Conservation (phyloP, 1,284 basidiomycete genomes). For the Inonotus obliquus region DNA sequence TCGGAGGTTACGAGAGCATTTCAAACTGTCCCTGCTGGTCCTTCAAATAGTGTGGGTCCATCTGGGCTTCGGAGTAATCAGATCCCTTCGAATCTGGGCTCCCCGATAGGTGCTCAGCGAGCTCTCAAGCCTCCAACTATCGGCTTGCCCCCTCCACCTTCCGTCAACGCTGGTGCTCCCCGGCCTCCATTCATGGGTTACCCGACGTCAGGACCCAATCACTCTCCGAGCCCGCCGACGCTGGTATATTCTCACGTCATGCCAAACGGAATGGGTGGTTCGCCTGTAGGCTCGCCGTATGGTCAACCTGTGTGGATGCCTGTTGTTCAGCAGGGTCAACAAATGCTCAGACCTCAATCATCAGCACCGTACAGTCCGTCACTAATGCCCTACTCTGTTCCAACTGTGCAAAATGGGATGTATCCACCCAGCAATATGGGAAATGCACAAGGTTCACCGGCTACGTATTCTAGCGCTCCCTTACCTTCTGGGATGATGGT, state of each 20-base stretch:
- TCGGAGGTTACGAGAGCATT: constrained; percentile 79
- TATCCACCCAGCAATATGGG: constrained; percentile 40
- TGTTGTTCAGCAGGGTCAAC: constrained; percentile 43
- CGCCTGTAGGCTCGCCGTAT: constrained; percentile 45
- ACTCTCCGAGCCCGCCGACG: constrained; percentile 52
- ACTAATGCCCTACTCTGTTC: constrained; percentile 58
- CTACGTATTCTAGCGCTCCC: constrained; percentile 39
- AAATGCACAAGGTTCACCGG: constrained; percentile 33
- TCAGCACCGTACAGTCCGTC: constrained; percentile 57
- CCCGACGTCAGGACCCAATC: constrained; percentile 62
- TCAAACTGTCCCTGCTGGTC: constrained; percentile 66
- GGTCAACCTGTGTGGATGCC: constrained; percentile 64
- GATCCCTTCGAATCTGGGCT: constrained; percentile 11
- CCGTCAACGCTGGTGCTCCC: constrained; percentile 35
- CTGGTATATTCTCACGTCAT: constrained; percentile 59
- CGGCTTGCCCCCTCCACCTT: constrained; percentile 32
- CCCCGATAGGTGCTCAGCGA: constrained; percentile 33
- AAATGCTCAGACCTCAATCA: constrained; percentile 50
- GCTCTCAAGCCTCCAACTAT: constrained; percentile 28
- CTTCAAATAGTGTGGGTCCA: constrained; percentile 29
- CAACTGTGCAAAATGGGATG: constrained; percentile 41
- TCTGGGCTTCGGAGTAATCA: constrained; percentile 5
- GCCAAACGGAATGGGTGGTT: constrained; percentile 48
- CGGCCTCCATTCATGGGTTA: constrained; percentile 56
- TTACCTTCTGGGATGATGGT: constrained; percentile 50